Base-by-base conservation (phyloP, 148 eudicot genomes). In the Cornus suecica region DNA sequence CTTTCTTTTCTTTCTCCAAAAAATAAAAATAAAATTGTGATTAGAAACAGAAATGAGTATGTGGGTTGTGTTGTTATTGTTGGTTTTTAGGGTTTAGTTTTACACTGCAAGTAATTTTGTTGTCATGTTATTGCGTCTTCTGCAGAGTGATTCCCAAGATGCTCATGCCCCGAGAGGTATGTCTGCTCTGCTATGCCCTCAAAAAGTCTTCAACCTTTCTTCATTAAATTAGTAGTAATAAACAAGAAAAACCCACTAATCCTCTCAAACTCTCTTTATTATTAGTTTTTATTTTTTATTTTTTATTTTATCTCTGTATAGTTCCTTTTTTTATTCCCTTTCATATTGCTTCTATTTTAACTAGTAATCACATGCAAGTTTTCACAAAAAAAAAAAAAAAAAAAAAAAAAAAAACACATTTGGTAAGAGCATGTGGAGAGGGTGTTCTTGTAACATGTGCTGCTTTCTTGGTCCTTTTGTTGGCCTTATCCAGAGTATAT, bases 91-190 rank as follows among this genome's bases (percentile, higher is more conserved):
- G 8, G 52, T 9, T 45, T 45, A 13, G 74, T 75, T 66, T 52
- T 80, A 73, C 81, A 45, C 66, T 42, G 45, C 71, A 77, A 86
- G 81, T 84, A 80, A 80, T 68, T 84, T 86, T 37, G n/a, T 91
- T 92, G 97, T 90, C 91, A 86, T 90, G 86, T 94, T 92, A 82
- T 78, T 88, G 91, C 91, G 89, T 90, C 76, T 86, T 86, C 80
- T 84, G 83, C 92, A 95, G 97, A 86, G 97, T 95, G 64, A 95
- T 95, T 90, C 99, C 99, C 94, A 95, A 92, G 97, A 91, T 93
- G 60, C 97, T 95, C 90, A 92, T 92, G 97, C 97, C 97, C 84
- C 86, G 97, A 95, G 97, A 95, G 99, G 99, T 95, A 91, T 89
- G 93, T 88, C 86, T 88, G 79, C 66, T 88, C 86, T 88, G 79